Base-by-base conservation (phyloP, 306 rosid species). In the Dalbergia oliveri region DNA sequence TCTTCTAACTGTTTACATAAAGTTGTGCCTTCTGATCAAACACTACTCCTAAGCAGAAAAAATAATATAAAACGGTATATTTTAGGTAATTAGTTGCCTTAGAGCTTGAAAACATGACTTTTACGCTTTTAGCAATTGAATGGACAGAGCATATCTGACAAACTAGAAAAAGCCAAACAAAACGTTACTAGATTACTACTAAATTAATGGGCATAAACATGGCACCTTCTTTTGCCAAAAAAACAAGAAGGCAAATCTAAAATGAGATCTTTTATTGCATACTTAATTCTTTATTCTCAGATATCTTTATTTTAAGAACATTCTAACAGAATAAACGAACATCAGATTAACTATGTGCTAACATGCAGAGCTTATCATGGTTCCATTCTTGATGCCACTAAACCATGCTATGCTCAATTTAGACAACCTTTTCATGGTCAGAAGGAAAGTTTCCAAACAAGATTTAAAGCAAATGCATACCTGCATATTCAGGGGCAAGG, bases 401-500 rank as follows among this genome's bases (percentile, higher is more conserved):
- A 71, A 76, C 4, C 59, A 43, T 49, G 59, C 44, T 15, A 66
- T 47, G 51, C 63, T 68, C 5, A 43, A 77, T 54, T 71, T 47
- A 14, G 4, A 54, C 9, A 64, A 54, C n/a, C 12, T 4, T 18
- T 44, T 70, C 47, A 77, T 41, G 65, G 41, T 37, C 14, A 37
- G 11, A 39, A 16, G 76, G 61, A 78, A 51, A 18, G 50, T 39
- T 26, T 53, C 39, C 11, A 64, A 26, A 71, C 33, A 8, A 44
- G 60, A 50, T 66, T 45, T 49, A 16, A 82, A 73, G 37, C 3
- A 67, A 68, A 31, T 13, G 16, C 49, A 34, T 85, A 91, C 96
- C 94, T 59, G 94, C 94, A 87, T 89, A 93, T 69, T 93, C 97
- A n/a, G 97, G 97, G 67, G 97, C 96, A 53, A 93, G 92, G 84